Percentiles rank a stretch among this genome's conserved stretches.
Conservation (phyloP, 2,329 filamentous ascomycete species). For the Thermoascus crustaceus region DNA sequence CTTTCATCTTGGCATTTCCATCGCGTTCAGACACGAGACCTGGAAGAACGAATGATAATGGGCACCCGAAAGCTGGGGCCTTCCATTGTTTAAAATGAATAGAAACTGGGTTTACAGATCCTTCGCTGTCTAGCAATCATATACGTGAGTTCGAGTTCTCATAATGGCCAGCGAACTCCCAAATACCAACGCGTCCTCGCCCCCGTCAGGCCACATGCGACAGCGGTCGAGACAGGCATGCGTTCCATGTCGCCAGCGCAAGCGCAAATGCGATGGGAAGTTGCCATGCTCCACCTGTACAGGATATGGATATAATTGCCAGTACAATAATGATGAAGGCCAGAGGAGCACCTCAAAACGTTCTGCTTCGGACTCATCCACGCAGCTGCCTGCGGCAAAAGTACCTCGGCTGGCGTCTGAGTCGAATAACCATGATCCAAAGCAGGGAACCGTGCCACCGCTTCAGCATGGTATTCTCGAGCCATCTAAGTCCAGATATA, state of each 20-base stretch:
- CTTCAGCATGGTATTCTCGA: constrained; percentile 17
- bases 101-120: no score
- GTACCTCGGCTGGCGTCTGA: not conserved
- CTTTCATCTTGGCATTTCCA: no score
- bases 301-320: constrained; percentile 11
- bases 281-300: constrained; percentile 10
- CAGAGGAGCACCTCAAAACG: not conserved
- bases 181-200: no score
- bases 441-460: constrained; percentile 1
- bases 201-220: constrained; percentile 6
- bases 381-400: not conserved
- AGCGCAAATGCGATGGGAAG: constrained; percentile 10
- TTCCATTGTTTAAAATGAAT: no score
- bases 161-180: no score
- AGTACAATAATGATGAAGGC: constrained; percentile 2
- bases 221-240: constrained; percentile 10
- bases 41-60: no score
- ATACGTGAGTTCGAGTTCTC: no score
- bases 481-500: constrained; percentile 23
- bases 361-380: constrained; percentile 2
- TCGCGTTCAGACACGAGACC: no score
- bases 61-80: no score
- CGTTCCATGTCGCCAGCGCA: constrained; percentile 10
- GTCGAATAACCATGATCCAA: not conserved
- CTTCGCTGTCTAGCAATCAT: no score